Conservation (phyloP, 2,329 filamentous ascomycete species). For the Dothistroma pini region DNA sequence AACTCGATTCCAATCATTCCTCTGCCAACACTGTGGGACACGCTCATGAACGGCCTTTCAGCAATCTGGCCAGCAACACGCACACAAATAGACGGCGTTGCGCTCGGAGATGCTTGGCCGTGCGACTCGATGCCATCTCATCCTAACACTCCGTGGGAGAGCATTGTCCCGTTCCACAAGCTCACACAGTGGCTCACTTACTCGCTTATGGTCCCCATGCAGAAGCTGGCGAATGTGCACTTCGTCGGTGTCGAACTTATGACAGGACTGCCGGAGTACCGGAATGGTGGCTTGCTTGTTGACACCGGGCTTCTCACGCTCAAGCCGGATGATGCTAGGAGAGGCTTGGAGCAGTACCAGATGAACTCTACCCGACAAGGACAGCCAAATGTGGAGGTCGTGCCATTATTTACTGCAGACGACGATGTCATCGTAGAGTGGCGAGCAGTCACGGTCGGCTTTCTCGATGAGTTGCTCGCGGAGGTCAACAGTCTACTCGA, state of each 20-base stretch:
- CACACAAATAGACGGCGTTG: constrained; percentile 79
- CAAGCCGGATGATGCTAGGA: constrained; percentile 64
- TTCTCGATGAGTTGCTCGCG: constrained; percentile 65
- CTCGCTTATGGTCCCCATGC: constrained; percentile 89
- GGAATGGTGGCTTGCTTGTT: constrained; percentile 85
- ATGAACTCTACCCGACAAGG: constrained; percentile 70
- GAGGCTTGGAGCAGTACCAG: constrained; percentile 66
- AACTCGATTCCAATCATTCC: constrained; percentile 84
- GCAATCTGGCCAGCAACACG: constrained; percentile 86
- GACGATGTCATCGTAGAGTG: constrained; percentile 80
- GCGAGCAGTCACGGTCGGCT: constrained; percentile 70
- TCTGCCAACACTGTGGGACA: constrained; percentile 83
- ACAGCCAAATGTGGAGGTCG: constrained; percentile 67
- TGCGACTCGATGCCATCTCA: constrained; percentile 79
- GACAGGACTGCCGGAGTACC: constrained; percentile 86
- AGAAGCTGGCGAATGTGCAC: constrained; percentile 71
- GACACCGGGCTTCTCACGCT: constrained; percentile 77
- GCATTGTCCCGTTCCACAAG: constrained; percentile 88
- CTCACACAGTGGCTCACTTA: constrained; percentile 93
- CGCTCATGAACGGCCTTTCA: constrained; percentile 80
- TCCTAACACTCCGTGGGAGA: constrained; percentile 68
- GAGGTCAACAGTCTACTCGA: constrained; percentile 67
- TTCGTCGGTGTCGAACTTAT: constrained; percentile 80
- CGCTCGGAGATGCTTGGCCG: constrained; percentile 92
- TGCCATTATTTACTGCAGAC: constrained; percentile 67